These are phyloP conservation scores for Fusarium sublunatum DNA, from an alignment of 2,329 filamentous ascomycete genomes.

Conservation along the genomic window DNA sequence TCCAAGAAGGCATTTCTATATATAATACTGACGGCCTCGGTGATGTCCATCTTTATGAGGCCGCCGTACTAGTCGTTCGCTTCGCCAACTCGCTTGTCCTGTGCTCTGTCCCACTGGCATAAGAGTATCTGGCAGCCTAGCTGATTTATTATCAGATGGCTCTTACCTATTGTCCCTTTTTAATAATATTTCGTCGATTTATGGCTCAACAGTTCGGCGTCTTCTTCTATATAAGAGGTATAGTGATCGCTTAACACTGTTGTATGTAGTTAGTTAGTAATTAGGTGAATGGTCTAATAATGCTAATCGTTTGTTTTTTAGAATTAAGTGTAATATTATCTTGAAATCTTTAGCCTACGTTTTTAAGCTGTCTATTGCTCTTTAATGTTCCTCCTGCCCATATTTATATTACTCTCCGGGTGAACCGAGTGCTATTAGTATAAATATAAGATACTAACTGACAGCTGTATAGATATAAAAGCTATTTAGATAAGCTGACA, in stretches of 20 bases:
- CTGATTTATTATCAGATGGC: background rate
- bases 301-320: background rate
- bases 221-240: background rate
- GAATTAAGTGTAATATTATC: background rate
- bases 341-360: background rate
- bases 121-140: background rate
- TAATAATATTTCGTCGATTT: background rate
- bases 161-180: background rate
- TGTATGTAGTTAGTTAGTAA: background rate
- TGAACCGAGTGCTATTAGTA: background rate
- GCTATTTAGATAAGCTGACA: slow-evolving; percentile 1
- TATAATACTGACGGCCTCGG: background rate
- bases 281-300: background rate
- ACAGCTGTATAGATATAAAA: slow-evolving; percentile 4
- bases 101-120: background rate
- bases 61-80: background rate
- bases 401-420: background rate
- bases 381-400: background rate
- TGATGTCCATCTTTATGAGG: fast-evolving
- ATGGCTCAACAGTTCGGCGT: background rate
- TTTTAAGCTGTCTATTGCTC: background rate
- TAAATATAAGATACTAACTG: background rate
- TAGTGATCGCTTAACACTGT: background rate
- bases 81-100: background rate
- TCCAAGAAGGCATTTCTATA: background rate